These are phyloP conservation scores for Pythium scleroteichum DNA, from an alignment of 352 stramenopile species.

Conservation along the genomic window DNA sequence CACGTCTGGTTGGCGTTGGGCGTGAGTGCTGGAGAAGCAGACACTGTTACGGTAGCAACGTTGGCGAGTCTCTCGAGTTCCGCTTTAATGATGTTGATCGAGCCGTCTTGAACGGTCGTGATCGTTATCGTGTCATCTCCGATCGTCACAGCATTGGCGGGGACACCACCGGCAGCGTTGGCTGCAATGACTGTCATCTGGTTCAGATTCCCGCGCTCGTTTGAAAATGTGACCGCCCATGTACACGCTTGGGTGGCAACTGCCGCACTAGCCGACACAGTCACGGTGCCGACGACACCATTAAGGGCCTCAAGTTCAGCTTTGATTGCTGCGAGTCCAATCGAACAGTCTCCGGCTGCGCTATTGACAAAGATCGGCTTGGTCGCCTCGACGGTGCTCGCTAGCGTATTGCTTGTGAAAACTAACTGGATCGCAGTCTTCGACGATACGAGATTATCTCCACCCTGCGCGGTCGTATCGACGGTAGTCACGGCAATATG, in stretches of 20 bases:
- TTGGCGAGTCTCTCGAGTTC: conserved; percentile 92
- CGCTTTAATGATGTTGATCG: conserved; percentile 93
- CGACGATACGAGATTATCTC: conserved; percentile 88
- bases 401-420: conserved; percentile 77
- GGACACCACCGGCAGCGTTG: conserved; percentile 28
- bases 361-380: conserved; percentile 83
- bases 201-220: conserved; percentile 83
- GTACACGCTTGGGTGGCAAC: conserved; percentile 73
- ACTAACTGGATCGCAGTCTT: conserved; percentile 86
- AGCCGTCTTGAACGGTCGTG: conserved; percentile 68
- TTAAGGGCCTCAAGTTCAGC: conserved; percentile 48
- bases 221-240: conserved; percentile 91
- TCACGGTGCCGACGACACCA: conserved; percentile 43
- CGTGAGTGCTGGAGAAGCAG: conserved; percentile 37
- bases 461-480: conserved; percentile 88
- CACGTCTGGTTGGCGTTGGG: conserved; percentile 72
- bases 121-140: conserved; percentile 86
- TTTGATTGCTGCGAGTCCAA: conserved; percentile 55
- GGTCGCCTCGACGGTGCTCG: conserved; percentile 56
- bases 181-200: conserved; percentile 68
- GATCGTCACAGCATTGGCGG: conserved; percentile 46
- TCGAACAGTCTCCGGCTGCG: conserved; percentile 73
- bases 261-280: conserved; percentile 44
- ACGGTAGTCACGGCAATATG: conserved; percentile 87
- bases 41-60: conserved; percentile 90